These are phyloP conservation scores for Talaromyces nanjingensis DNA, from an alignment of 495 filamentous ascomycete species.

Conservation along the genomic window DNA sequence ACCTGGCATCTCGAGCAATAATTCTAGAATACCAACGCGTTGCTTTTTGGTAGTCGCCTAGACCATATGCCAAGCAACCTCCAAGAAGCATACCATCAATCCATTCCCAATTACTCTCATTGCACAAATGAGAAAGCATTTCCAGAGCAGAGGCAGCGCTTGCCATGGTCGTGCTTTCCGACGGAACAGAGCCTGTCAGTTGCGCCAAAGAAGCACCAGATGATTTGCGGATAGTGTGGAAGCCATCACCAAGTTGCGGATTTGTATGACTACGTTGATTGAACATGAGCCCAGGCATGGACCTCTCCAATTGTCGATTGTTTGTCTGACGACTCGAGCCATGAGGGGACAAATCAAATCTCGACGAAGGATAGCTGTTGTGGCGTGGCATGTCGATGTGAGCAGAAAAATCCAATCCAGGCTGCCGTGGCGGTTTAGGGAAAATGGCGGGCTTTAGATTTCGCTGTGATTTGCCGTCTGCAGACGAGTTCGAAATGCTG, in stretches of 20 bases:
- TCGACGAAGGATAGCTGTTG: constrained; percentile 34
- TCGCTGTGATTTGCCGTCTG: constrained; percentile 27
- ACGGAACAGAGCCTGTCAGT: constrained; percentile 24
- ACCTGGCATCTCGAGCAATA: constrained; percentile 72
- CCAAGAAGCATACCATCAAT: constrained; percentile 91
- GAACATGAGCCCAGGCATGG: not conserved
- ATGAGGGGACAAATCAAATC: constrained; percentile 26
- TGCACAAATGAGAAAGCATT: constrained; percentile 72
- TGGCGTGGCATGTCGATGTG: constrained; percentile 25
- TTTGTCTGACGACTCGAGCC: constrained; percentile 14
- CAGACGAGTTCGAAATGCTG: constrained; percentile 27
- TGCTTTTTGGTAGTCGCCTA: constrained; percentile 81
- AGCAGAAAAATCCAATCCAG: constrained; percentile 34
- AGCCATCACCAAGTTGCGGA: constrained; percentile 18
- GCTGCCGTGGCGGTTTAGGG: constrained; percentile 54
- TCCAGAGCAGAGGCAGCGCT: constrained; percentile 67
- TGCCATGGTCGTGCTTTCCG: constrained; percentile 27
- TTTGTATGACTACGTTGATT: constrained; percentile 19
- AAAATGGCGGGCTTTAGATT: constrained; percentile 52
- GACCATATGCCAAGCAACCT: constrained; percentile 87
- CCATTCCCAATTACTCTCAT: constrained; percentile 88
- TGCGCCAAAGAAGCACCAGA: constrained; percentile 25
- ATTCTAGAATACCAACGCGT: constrained; percentile 86
- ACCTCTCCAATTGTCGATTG: constrained; percentile 11
- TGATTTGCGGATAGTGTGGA: constrained; percentile 27